Evolutionary conservation across 352 stramenopile species (phyloP).

Genomic region (Thraustotheca clavata): DNA sequence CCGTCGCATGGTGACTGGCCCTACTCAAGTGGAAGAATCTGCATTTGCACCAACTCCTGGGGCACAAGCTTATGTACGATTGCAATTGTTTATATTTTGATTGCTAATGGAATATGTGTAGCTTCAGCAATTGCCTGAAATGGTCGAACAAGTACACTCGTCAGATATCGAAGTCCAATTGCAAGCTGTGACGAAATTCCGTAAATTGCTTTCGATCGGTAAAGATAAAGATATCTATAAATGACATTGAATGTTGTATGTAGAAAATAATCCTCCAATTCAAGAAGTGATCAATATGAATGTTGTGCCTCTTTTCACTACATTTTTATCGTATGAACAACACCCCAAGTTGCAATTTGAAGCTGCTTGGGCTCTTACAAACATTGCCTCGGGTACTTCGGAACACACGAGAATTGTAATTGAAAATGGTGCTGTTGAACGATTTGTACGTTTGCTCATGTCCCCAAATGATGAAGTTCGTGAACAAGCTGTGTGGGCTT

Average conservation of each 20-base stretch:
- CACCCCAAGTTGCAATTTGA: constrained; percentile 96
- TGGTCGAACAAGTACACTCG: constrained; percentile 93
- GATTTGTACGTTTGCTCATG: constrained; percentile 94
- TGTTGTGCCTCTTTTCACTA: constrained; percentile 95
- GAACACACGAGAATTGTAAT: constrained; percentile 98
- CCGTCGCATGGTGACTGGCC: constrained; percentile 50
- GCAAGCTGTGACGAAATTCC: constrained; percentile 94
- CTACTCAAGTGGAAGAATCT: constrained; percentile 3
- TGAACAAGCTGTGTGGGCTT: constrained; percentile 95
- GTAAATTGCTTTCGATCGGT: constrained; percentile 96
- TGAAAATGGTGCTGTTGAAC: constrained; percentile 93
- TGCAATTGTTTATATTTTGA: neutral
- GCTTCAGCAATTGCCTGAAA: constrained; percentile 91
- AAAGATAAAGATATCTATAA: constrained; percentile 4
- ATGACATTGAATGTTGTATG: constrained; percentile 27
- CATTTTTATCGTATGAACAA: constrained; percentile 93
- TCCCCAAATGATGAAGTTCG: constrained; percentile 97
- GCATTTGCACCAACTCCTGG: neutral
- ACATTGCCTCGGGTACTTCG: constrained; percentile 98
- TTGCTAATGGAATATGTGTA: constrained; percentile 28
- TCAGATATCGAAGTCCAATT: constrained; percentile 88
- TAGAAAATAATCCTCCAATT: constrained; percentile 97
- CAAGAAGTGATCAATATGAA: constrained; percentile 96
- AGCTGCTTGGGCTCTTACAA: constrained; percentile 98
- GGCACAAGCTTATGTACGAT: constrained; percentile 11